Evolutionary conservation across 2,329 filamentous ascomycete species (phyloP).

Genomic region (Hymenoscyphus infarciens): DNA sequence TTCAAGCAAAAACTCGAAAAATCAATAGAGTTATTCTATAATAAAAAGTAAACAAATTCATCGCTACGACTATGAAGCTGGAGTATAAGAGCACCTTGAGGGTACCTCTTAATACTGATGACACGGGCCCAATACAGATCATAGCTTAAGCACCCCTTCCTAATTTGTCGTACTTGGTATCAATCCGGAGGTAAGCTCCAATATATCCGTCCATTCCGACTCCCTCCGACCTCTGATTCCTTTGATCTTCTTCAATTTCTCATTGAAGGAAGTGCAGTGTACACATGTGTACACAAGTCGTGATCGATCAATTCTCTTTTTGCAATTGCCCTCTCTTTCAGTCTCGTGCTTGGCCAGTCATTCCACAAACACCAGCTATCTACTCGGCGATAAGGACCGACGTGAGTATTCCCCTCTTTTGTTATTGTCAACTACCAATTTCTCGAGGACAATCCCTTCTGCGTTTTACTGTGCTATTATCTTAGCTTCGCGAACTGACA

Average conservation of each 20-base stretch:
- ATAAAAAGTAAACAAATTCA: too few relatives aligned
- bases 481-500: background rate
- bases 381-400: background rate
- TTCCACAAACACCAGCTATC: background rate
- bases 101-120: too few relatives aligned
- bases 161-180: background rate
- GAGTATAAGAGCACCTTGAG: too few relatives aligned
- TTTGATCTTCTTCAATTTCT: background rate
- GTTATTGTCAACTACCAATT: background rate
- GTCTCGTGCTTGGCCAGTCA: background rate
- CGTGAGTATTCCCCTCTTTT: background rate
- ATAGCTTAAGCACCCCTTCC: too few relatives aligned
- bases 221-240: slow-evolving; percentile 2
- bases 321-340: background rate
- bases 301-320: background rate
- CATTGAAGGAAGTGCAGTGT: background rate
- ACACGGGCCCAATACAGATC: too few relatives aligned
- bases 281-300: background rate
- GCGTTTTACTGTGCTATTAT: background rate
- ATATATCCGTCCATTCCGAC: slow-evolving; percentile 1
- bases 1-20: too few relatives aligned
- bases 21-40: too few relatives aligned
- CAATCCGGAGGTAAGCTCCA: background rate
- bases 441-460: background rate
- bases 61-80: too few relatives aligned